These are phyloP conservation scores for Parasarocladium wereldwijsianum DNA, from an alignment of 2,329 filamentous ascomycete genomes.

Conservation along the genomic window DNA sequence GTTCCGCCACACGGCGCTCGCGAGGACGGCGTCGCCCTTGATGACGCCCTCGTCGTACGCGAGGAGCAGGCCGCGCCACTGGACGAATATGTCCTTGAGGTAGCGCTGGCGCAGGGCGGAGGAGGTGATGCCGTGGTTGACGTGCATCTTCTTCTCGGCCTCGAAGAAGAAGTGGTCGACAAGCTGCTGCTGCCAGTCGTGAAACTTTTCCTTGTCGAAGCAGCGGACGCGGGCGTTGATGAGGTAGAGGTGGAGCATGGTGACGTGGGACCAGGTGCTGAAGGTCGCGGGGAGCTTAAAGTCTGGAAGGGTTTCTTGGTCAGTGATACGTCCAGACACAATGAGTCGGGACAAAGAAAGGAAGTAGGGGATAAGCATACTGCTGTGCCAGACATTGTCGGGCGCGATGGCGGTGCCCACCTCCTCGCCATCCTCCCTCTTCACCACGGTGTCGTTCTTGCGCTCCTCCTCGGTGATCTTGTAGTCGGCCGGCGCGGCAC, in stretches of 20 bases:
- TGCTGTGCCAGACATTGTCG: constrained; percentile 53
- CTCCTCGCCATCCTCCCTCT: constrained; percentile 67
- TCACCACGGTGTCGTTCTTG: constrained; percentile 51
- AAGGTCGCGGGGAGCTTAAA: constrained; percentile 76
- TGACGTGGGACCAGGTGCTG: constrained; percentile 89
- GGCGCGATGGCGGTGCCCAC: constrained; percentile 37
- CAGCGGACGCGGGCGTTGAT: constrained; percentile 70
- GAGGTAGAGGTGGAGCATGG: constrained; percentile 92
- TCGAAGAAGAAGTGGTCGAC: constrained; percentile 92
- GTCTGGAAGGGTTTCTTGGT: constrained; percentile 30
- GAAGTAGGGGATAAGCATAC: constrained; percentile 25
- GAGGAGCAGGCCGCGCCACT: constrained; percentile 78
- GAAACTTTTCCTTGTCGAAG: constrained; percentile 53
- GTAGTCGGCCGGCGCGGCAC: constrained; percentile 61
- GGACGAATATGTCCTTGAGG: constrained; percentile 79
- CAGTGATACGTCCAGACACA: background rate
- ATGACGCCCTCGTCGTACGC: constrained; percentile 74
- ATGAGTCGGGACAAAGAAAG: background rate
- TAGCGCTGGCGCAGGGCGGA: constrained; percentile 46
- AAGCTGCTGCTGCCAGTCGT: constrained; percentile 76
- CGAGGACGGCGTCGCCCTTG: constrained; percentile 63
- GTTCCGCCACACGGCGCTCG: constrained; percentile 83
- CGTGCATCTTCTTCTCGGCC: constrained; percentile 70
- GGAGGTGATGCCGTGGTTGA: constrained; percentile 57
- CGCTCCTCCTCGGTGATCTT: constrained; percentile 53